Evolutionary conservation across 1,139 yeast genomes (phyloP).

Genomic region (Diutina mesorugosa): DNA sequence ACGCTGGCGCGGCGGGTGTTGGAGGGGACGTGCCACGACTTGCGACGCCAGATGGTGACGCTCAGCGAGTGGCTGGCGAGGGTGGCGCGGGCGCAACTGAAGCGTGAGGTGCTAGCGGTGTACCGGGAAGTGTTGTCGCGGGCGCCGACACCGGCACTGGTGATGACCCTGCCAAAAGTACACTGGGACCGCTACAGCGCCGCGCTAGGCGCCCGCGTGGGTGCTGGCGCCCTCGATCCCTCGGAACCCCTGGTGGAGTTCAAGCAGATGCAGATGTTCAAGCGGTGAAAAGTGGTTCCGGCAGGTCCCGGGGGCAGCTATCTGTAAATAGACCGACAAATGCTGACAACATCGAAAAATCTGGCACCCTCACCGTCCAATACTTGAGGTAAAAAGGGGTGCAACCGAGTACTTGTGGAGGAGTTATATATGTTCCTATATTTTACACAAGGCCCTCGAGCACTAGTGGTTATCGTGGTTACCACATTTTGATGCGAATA

Average conservation of each 20-base stretch:
- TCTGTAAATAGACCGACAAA: not conserved
- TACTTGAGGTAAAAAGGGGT: constrained; percentile 3
- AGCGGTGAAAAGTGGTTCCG: not conserved
- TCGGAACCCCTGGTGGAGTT: constrained; percentile 6
- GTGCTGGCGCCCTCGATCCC: constrained; percentile 3
- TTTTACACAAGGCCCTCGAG: not conserved
- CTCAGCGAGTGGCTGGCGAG: constrained; percentile 13
- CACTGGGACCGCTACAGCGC: constrained; percentile 16
- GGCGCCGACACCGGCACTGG: constrained; percentile 23
- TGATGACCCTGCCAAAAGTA: constrained; percentile 23
- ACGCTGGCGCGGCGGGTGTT: constrained; percentile 22
- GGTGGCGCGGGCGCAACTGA: constrained; percentile 5
- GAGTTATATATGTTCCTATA: not conserved
- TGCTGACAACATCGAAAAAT: too few relatives aligned
- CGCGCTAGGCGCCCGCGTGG: constrained; percentile 10
- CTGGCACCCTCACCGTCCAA: not conserved
- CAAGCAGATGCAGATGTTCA: constrained; percentile 7
- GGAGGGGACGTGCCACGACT: constrained; percentile 12
- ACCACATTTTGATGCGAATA: not conserved
- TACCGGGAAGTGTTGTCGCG: constrained; percentile 8
- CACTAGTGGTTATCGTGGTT: not conserved
- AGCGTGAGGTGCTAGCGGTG: constrained; percentile 9
- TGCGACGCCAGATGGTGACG: constrained; percentile 19
- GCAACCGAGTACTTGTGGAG: constrained; percentile 1
- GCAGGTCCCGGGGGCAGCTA: not conserved